Percentiles rank a stretch among this genome's conserved stretches.
Evolutionary conservation across 805 yeast species (phyloP).

Genomic region (Metschnikowia arizonensis): DNA sequence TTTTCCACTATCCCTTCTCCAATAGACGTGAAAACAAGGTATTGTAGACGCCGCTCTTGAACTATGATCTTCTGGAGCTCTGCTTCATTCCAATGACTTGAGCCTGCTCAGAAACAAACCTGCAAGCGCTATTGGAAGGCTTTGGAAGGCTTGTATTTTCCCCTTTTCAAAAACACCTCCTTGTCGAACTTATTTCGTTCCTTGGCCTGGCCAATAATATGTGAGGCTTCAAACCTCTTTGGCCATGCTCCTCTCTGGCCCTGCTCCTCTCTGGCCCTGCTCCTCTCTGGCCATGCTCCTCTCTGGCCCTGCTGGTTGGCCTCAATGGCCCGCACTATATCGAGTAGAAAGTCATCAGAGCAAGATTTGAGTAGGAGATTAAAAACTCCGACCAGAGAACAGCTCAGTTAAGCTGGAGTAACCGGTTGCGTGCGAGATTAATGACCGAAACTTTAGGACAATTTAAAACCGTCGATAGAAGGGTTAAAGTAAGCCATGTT

Average conservation of each 20-base stretch:
- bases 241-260: slow-evolving; percentile 8
- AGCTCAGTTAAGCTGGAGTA: too few species aligned
- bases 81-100: slow-evolving; percentile 87
- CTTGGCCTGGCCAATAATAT: slow-evolving; percentile 90
- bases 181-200: slow-evolving; percentile 69
- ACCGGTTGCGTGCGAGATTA: too few species aligned
- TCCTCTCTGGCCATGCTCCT: too few species aligned
- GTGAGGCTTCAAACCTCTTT: slow-evolving; percentile 68
- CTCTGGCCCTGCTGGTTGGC: slow-evolving; percentile 42
- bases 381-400: too few species aligned
- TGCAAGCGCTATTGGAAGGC: slow-evolving; percentile 77
- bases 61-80: slow-evolving; percentile 76
- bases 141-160: slow-evolving; percentile 29
- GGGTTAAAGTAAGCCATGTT: too few species aligned
- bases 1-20: slow-evolving; percentile 99
- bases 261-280: slow-evolving; percentile 54
- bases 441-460: too few species aligned
- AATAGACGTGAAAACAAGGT: slow-evolving; percentile 92
- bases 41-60: slow-evolving; percentile 70
- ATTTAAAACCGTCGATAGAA: too few species aligned
- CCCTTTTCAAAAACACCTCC: slow-evolving; percentile 40
- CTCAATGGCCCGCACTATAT: slow-evolving; percentile 68
- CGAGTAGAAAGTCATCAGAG: too few species aligned
- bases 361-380: too few species aligned
- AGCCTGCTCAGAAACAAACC: slow-evolving; percentile 68